phyloP scores from a whole-genome alignment of 305 asterid genomes.

The Ruellia speciosa region DNA sequence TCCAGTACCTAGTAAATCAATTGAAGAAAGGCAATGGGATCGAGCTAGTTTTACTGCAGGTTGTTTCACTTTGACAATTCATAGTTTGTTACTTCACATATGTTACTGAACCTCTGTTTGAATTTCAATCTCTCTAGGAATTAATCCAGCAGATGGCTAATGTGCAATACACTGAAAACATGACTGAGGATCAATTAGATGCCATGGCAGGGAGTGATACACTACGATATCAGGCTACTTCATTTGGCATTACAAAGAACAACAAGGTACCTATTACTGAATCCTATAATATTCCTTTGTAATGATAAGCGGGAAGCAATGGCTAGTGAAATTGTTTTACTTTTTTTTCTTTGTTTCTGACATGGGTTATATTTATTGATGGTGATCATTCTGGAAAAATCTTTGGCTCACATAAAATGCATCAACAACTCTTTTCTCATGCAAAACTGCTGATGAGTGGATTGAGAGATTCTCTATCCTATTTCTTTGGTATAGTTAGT shows the following conservation, averaged over 20 bases:
- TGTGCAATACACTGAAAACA: conserved; percentile 95
- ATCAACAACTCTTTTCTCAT: not conserved
- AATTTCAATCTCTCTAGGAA: conserved; percentile 47
- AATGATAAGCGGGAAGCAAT: not conserved
- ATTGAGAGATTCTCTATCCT: not conserved
- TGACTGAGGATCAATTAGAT: conserved; percentile 98
- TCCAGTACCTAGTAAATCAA: conserved; percentile 96
- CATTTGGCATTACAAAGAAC: conserved; percentile 84
- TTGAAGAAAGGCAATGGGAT: conserved; percentile 95
- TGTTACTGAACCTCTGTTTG: conserved; percentile 14
- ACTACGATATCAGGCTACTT: conserved; percentile 97
- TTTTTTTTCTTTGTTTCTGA: not conserved
- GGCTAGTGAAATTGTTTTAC: not conserved
- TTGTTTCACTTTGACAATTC: conserved; percentile 22
- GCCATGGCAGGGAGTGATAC: conserved; percentile 99
- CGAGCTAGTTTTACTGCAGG: conserved; percentile 98
- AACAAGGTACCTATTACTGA: conserved; percentile 59
- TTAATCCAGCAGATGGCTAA: conserved; percentile 99
- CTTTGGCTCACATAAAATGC: not conserved
- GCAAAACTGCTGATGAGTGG: conserved; percentile 5
- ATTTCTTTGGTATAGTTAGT: not conserved
- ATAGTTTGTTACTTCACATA: conserved; percentile 14
- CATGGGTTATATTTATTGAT: conserved; percentile 5
- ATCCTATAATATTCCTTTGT: not conserved
- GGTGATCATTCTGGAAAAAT: not conserved